Evolutionary conservation across 805 yeast species (phyloP).

Genomic region (Saccharomyces kudriavzevii): DNA sequence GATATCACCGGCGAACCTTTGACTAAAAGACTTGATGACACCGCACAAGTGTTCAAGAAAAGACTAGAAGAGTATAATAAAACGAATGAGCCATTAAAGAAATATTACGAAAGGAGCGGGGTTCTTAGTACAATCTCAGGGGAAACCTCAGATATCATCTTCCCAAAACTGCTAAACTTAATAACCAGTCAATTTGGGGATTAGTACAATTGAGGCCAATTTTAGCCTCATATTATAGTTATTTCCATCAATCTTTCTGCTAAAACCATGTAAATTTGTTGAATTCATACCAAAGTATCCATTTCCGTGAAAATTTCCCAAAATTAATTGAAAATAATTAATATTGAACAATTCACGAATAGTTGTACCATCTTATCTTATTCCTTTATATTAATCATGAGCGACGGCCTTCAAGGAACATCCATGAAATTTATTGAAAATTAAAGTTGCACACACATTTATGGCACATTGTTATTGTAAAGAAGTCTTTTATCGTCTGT

Average conservation of each 20-base stretch:
- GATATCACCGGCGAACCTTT: conserved; percentile 87
- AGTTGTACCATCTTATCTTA: neutral
- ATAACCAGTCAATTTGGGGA: conserved; percentile 29
- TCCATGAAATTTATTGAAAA: neutral
- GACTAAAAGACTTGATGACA: conserved; percentile 75
- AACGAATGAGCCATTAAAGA: conserved; percentile 56
- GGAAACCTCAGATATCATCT: conserved; percentile 74
- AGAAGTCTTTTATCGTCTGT: neutral
- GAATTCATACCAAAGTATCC: neutral
- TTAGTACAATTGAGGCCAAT: neutral
- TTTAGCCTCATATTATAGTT: no score
- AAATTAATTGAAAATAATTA: neutral
- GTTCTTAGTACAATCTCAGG: conserved; percentile 57
- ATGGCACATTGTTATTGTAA: neutral
- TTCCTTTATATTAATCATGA: neutral
- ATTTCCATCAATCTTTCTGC: neutral
- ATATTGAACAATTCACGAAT: neutral
- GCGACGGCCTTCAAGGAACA: neutral
- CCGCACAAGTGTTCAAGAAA: conserved; percentile 58
- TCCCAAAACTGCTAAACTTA: conserved; percentile 52
- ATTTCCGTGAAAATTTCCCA: neutral
- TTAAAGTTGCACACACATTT: neutral
- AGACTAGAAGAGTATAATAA: conserved; percentile 56
- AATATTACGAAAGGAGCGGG: conserved; percentile 45
- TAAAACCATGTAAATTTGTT: no score